These are phyloP conservation scores for Alternaria ventricosa DNA, from an alignment of 2,329 filamentous ascomycete genomes.

Conservation along the genomic window DNA sequence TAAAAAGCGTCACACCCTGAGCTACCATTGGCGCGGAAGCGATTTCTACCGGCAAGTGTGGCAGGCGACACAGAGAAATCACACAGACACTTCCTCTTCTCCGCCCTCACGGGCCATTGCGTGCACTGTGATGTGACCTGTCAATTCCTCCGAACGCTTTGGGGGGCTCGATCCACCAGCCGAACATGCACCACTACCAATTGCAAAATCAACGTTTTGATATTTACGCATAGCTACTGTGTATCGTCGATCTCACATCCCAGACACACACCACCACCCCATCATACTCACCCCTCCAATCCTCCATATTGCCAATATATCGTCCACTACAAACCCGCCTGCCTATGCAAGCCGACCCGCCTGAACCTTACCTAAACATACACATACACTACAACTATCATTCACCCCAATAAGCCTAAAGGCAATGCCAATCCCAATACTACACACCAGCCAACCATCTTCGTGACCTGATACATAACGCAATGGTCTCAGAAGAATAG, in stretches of 20 bases:
- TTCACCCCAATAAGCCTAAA: not conserved
- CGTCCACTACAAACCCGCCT: not conserved
- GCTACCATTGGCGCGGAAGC: conserved; percentile 25
- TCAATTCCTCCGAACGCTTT: conserved; percentile 3
- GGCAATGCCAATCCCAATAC: not conserved
- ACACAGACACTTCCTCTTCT: conserved; percentile 22
- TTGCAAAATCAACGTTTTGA: not conserved
- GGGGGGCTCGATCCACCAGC: not conserved
- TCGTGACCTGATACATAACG: not conserved
- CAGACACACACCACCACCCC: not conserved
- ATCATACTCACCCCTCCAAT: not conserved
- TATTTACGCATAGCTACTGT: not conserved
- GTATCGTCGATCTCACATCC: not conserved
- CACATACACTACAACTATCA: not conserved
- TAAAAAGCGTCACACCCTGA: conserved; percentile 31
- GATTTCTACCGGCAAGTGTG: conserved; percentile 14
- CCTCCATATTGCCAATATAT: conserved; percentile 14
- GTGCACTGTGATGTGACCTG: not conserved
- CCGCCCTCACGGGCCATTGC: conserved; percentile 21
- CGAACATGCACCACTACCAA: not conserved
- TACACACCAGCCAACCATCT: not conserved
- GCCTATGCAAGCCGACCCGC: not conserved
- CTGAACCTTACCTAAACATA: not conserved
- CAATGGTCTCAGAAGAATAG: no score
- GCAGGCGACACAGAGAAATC: conserved; percentile 30